Percentiles rank a stretch among this genome's conserved stretches.
These are phyloP conservation scores for Neofusicoccum umdonicola DNA, from an alignment of 2,329 filamentous ascomycete species.

Conservation along the genomic window DNA sequence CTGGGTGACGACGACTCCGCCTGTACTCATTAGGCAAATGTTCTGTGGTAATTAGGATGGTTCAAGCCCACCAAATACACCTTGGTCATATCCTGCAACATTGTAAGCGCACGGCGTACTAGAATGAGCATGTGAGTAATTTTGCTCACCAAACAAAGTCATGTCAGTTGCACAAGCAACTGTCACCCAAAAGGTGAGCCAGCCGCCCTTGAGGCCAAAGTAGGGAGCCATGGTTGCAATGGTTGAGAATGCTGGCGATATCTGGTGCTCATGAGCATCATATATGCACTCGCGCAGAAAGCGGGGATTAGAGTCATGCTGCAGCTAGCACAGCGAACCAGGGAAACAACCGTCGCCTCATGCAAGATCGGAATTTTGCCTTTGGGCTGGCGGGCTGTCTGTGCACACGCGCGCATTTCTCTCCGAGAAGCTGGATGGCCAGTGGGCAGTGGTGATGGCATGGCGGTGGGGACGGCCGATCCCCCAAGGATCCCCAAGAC, in stretches of 20 bases:
- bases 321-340: neutral
- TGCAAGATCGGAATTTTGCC: neutral
- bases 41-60: neutral
- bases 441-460: neutral
- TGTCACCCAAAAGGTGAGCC: slow-evolving; percentile 58
- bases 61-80: slow-evolving; percentile 47
- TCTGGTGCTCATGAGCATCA: neutral
- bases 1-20: slow-evolving; percentile 54
- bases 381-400: neutral
- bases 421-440: neutral
- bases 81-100: slow-evolving; percentile 44
- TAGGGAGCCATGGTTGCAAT: slow-evolving; percentile 37
- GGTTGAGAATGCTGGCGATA: neutral
- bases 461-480: neutral
- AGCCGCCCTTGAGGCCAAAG: slow-evolving; percentile 54
- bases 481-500: neutral
- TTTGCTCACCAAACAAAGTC: slow-evolving; percentile 40
- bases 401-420: neutral
- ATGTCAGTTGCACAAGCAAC: slow-evolving; percentile 50
- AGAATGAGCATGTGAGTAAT: slow-evolving; percentile 23
- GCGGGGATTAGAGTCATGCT: slow-evolving; percentile 1
- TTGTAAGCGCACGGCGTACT: slow-evolving; percentile 23
- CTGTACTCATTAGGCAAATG: slow-evolving; percentile 23
- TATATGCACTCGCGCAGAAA: neutral
- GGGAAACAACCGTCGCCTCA: neutral